Evolutionary conservation across 2,329 filamentous ascomycete genomes (phyloP).

Genomic region (Ophiostoma himal-ulmi): DNA sequence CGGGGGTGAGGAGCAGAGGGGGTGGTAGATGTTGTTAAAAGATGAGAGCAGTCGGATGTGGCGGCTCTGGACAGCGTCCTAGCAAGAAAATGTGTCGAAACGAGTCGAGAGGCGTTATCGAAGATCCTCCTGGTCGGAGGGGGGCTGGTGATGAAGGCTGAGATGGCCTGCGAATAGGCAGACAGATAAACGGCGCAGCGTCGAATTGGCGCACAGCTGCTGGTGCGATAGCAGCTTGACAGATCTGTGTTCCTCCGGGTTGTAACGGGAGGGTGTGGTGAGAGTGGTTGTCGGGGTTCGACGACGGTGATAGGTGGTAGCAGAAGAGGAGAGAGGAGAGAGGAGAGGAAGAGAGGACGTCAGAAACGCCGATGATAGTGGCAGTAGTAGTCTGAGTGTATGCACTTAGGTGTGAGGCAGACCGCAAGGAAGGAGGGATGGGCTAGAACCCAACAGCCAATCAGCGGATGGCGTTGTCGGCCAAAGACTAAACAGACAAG

Average conservation of each 20-base stretch:
- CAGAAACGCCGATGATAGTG: constrained; percentile 9
- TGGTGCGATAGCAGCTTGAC: not conserved
- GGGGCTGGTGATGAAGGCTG: not conserved
- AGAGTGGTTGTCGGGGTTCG: constrained; percentile 10
- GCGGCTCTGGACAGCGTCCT: not conserved
- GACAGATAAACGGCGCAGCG: constrained; percentile 14
- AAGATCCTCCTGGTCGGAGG: not conserved
- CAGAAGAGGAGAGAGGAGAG: not conserved
- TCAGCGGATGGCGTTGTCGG: constrained; percentile 14
- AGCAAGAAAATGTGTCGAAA: not conserved
- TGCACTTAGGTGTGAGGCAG: constrained; percentile 14
- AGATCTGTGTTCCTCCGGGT: not conserved
- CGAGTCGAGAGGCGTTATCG: not conserved
- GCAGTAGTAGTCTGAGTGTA: not conserved
- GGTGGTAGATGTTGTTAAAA: not conserved
- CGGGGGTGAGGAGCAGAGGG: constrained; percentile 15
- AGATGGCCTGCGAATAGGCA: constrained; percentile 15
- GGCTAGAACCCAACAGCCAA: constrained; percentile 16
- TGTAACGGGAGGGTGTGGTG: not conserved
- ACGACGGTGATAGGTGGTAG: not conserved
- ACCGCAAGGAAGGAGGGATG: constrained; percentile 18
- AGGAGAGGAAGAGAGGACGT: not conserved
- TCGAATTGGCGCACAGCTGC: constrained; percentile 12
- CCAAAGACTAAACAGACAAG: not conserved
- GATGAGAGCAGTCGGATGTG: not conserved